A percentile compares a stretch with the other conserved stretches of the same genome.
Evolutionary conservation across 805 yeast species (phyloP).

Genomic region (Metschnikowia shivogae): DNA sequence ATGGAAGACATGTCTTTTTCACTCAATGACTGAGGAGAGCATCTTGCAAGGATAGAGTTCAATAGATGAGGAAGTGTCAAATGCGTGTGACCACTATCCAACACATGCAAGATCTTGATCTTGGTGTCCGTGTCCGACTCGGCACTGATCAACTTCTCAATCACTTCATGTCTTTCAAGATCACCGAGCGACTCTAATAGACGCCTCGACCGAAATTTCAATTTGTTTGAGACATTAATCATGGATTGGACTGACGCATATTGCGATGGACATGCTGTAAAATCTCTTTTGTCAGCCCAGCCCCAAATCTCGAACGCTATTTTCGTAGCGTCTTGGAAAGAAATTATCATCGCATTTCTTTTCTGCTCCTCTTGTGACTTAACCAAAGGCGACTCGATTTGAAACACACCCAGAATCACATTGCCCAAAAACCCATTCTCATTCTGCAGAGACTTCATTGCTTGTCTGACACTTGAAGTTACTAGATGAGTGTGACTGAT

Average conservation of each 20-base stretch:
- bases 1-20: conserved; percentile 43
- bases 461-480: conserved; percentile 26
- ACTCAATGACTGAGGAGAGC: conserved; percentile 30
- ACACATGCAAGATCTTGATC: conserved; percentile 63
- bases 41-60: conserved; percentile 48
- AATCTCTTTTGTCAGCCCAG: conserved; percentile 50
- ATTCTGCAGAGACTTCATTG: conserved; percentile 11
- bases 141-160: conserved; percentile 59
- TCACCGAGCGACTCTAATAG: conserved; percentile 60
- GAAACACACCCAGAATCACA: conserved; percentile 76
- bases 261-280: not conserved
- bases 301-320: conserved; percentile 65
- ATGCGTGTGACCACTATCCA: conserved; percentile 82
- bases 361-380: conserved; percentile 50
- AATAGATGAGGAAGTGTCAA: conserved; percentile 66
- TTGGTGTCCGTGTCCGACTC: conserved; percentile 15
- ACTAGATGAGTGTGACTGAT: conserved; percentile 53
- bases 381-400: conserved; percentile 58
- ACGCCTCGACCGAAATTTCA: conserved; percentile 66
- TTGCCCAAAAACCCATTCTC: conserved; percentile 59
- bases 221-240: conserved; percentile 46
- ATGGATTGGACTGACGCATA: conserved; percentile 24
- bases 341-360: conserved; percentile 52
- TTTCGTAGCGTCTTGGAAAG: conserved; percentile 57
- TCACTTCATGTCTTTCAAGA: conserved; percentile 67